A percentile compares a stretch with the other conserved stretches of the same genome.
Evolutionary conservation across 2,329 filamentous ascomycete species (phyloP).

Genomic region (Fusarium nisikadoi): DNA sequence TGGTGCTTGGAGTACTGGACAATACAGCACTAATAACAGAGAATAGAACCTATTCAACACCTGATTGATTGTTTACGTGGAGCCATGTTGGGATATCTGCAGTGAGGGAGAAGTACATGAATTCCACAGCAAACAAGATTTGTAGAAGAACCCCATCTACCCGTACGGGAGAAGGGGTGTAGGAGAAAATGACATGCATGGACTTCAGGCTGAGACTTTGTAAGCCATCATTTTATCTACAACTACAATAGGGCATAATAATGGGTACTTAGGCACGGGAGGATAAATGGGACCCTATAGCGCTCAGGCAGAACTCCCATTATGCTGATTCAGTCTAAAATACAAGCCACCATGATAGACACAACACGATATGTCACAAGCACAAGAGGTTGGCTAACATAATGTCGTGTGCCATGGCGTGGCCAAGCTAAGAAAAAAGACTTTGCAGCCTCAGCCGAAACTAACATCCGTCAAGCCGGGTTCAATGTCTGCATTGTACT

Average conservation of each 20-base stretch:
- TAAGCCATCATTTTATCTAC: slow-evolving; percentile 36
- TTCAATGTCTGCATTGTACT: background rate
- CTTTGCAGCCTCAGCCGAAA: slow-evolving; percentile 11
- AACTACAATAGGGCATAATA: slow-evolving; percentile 21
- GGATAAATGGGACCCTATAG: slow-evolving; percentile 9
- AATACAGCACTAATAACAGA: slow-evolving; percentile 13
- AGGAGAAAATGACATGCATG: slow-evolving; percentile 34
- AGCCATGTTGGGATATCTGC: slow-evolving; percentile 12
- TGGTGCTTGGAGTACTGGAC: slow-evolving; percentile 4
- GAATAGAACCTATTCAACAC: slow-evolving; percentile 23
- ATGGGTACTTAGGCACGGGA: background rate
- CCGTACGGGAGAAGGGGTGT: slow-evolving; percentile 10
- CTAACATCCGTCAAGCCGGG: background rate
- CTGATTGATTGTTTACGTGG: slow-evolving; percentile 23
- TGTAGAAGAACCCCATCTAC: slow-evolving; percentile 22
- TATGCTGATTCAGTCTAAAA: background rate
- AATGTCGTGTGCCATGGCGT: slow-evolving; percentile 8
- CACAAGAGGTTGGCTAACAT: background rate
- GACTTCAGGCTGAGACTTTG: slow-evolving; percentile 20
- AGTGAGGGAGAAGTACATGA: background rate
- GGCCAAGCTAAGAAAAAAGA: background rate
- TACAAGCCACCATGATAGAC: slow-evolving; percentile 14
- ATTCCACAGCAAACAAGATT: slow-evolving; percentile 27
- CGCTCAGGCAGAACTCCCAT: background rate
- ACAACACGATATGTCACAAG: slow-evolving; percentile 9